These are phyloP conservation scores for Pythium rishiriense DNA, from an alignment of 352 stramenopile species.

Conservation along the genomic window DNA sequence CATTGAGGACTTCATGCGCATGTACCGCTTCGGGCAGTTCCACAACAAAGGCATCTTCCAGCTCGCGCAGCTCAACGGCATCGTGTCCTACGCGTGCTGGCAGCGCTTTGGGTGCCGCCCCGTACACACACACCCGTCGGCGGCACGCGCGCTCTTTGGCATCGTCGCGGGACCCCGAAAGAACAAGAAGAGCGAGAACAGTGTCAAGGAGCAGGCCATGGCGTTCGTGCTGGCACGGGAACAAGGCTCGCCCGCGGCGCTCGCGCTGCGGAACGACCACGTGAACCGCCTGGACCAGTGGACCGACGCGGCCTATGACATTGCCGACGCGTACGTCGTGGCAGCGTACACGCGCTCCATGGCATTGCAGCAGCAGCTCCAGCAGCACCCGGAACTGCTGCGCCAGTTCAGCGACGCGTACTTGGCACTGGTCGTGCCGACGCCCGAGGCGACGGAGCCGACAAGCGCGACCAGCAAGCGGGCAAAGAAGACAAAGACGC, in stretches of 20 bases:
- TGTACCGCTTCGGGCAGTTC: conserved; percentile 72
- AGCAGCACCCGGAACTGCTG: conserved; percentile 24
- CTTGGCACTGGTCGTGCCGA: conserved; percentile 33
- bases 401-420: conserved; percentile 48
- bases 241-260: conserved; percentile 23
- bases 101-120: conserved; percentile 54
- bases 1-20: conserved; percentile 86
- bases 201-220: conserved; percentile 74
- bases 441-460: not conserved
- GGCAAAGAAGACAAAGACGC: conserved; percentile 16
- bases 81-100: conserved; percentile 80
- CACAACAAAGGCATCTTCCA: conserved; percentile 88
- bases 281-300: conserved; percentile 38
- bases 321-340: conserved; percentile 83
- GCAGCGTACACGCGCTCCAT: conserved; percentile 50
- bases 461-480: conserved; percentile 17
- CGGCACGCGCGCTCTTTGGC: conserved; percentile 65
- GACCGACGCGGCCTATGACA: conserved; percentile 65
- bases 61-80: conserved; percentile 83
- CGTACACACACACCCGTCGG: conserved; percentile 72
- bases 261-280: conserved; percentile 17
- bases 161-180: conserved; percentile 26
- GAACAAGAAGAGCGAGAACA: conserved; percentile 29
- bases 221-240: conserved; percentile 56
- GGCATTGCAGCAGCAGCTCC: conserved; percentile 32